These are phyloP conservation scores for Tympanopsis confertula DNA, from an alignment of 2,329 filamentous ascomycete genomes.

Conservation along the genomic window DNA sequence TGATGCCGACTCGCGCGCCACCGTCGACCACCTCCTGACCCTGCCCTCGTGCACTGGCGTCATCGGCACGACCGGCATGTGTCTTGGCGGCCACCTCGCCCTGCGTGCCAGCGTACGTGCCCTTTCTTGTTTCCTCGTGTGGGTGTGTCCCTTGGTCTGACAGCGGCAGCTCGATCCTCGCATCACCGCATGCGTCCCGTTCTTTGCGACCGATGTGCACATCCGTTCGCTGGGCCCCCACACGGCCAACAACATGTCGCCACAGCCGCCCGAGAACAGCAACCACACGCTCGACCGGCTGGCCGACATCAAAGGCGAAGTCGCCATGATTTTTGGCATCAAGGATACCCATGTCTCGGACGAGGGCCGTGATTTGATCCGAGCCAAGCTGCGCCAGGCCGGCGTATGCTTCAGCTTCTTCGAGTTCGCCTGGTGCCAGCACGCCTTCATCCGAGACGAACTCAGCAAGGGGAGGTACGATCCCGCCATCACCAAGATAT, in stretches of 20 bases:
- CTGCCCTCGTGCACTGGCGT: slow-evolving; percentile 68
- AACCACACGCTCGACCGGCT: slow-evolving; percentile 42
- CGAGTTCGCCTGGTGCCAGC: slow-evolving; percentile 86
- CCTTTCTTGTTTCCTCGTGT: background rate
- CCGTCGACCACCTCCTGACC: slow-evolving; percentile 59
- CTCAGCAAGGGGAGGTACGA: slow-evolving; percentile 89
- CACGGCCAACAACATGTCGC: slow-evolving; percentile 31
- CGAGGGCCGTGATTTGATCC: slow-evolving; percentile 73
- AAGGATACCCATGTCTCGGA: slow-evolving; percentile 83
- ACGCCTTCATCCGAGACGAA: slow-evolving; percentile 90
- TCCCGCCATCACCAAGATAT: slow-evolving; percentile 72
- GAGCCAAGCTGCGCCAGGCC: slow-evolving; percentile 67
- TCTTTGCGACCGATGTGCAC: slow-evolving; percentile 90
- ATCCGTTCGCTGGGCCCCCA: slow-evolving; percentile 59
- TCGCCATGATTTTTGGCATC: slow-evolving; percentile 84
- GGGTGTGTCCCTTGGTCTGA: slow-evolving; percentile 2
- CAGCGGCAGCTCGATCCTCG: slow-evolving; percentile 53
- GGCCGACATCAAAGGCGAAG: slow-evolving; percentile 65
- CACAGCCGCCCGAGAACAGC: slow-evolving; percentile 22
- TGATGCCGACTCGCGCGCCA: slow-evolving; percentile 63
- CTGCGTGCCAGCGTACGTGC: slow-evolving; percentile 39
- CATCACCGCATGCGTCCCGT: slow-evolving; percentile 68
- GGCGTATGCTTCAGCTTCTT: slow-evolving; percentile 70
- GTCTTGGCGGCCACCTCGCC: slow-evolving; percentile 78
- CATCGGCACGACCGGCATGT: slow-evolving; percentile 79